Percentiles rank a stretch among this genome's conserved stretches.
Conservation (phyloP, 352 stramenopile genomes). For the Pythium guiyangense region DNA sequence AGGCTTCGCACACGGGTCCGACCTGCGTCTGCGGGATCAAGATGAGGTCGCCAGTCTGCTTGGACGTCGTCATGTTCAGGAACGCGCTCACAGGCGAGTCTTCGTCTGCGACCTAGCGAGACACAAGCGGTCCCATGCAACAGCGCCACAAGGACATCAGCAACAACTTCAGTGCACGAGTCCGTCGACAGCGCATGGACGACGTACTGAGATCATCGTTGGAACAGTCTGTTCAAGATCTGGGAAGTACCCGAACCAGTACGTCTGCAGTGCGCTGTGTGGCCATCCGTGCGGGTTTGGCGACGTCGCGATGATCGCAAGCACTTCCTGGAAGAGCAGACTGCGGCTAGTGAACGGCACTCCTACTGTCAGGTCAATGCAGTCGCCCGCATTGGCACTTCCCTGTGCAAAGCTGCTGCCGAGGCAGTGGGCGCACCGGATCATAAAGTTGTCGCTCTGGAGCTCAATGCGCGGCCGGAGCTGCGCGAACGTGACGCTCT, state of each 20-base stretch:
- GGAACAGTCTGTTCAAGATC: constrained; percentile 36
- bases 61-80: constrained; percentile 67
- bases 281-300: constrained; percentile 66
- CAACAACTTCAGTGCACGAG: background rate
- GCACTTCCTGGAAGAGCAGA: constrained; percentile 72
- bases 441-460: constrained; percentile 54
- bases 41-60: constrained; percentile 63
- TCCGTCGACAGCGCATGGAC: background rate
- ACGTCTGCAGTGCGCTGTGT: constrained; percentile 58
- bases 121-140: background rate
- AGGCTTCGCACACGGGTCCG: constrained; percentile 61
- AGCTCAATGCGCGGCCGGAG: constrained; percentile 65
- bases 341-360: constrained; percentile 28
- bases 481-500: constrained; percentile 54
- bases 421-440: constrained; percentile 21
- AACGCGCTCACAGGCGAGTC: constrained; percentile 42
- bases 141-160: background rate
- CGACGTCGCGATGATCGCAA: constrained; percentile 52
- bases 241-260: constrained; percentile 68
- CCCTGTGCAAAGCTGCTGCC: background rate
- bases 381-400: background rate
- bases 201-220: constrained; percentile 34
- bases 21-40: constrained; percentile 79
- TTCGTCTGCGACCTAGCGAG: constrained; percentile 29
- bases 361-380: background rate